Conservation (phyloP, 352 stramenopile species). For the Phytophthora idaei region DNA sequence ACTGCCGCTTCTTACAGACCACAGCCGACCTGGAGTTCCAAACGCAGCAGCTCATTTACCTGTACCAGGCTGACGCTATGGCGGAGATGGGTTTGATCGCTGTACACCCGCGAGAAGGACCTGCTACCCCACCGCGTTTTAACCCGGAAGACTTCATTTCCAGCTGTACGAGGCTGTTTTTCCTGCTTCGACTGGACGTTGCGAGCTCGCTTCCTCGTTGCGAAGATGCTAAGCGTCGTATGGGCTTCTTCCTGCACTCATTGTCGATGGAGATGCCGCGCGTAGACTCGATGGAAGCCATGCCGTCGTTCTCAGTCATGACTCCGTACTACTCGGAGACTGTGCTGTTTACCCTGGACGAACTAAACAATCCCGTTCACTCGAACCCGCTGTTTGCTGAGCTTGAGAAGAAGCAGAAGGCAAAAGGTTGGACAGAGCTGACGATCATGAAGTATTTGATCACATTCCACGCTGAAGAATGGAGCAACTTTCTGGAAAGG, state of each 20-base stretch:
- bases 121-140: slow-evolving; percentile 47
- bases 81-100: slow-evolving; percentile 63
- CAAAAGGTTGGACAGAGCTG: slow-evolving; percentile 75
- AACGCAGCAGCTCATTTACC: slow-evolving; percentile 64
- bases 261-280: slow-evolving; percentile 85
- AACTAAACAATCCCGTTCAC: slow-evolving; percentile 84
- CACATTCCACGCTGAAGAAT: slow-evolving; percentile 88
- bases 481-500: slow-evolving; percentile 88
- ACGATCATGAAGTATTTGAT: slow-evolving; percentile 91
- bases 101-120: slow-evolving; percentile 39
- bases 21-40: slow-evolving; percentile 69
- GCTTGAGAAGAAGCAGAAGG: slow-evolving; percentile 76
- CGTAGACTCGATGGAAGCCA: slow-evolving; percentile 74
- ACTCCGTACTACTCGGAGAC: slow-evolving; percentile 90
- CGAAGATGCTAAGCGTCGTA: slow-evolving; percentile 83
- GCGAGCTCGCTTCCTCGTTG: slow-evolving; percentile 77
- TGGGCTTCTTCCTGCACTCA: slow-evolving; percentile 89
- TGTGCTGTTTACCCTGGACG: slow-evolving; percentile 86
- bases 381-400: slow-evolving; percentile 81
- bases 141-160: slow-evolving; percentile 71
- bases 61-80: slow-evolving; percentile 72
- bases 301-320: slow-evolving; percentile 90
- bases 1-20: slow-evolving; percentile 65
- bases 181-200: slow-evolving; percentile 75
- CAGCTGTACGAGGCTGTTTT: slow-evolving; percentile 80